A percentile compares a stretch with the other conserved stretches of the same genome.
Evolutionary conservation across 352 stramenopile species (phyloP).

Genomic region (Phytopythium delawarense): DNA sequence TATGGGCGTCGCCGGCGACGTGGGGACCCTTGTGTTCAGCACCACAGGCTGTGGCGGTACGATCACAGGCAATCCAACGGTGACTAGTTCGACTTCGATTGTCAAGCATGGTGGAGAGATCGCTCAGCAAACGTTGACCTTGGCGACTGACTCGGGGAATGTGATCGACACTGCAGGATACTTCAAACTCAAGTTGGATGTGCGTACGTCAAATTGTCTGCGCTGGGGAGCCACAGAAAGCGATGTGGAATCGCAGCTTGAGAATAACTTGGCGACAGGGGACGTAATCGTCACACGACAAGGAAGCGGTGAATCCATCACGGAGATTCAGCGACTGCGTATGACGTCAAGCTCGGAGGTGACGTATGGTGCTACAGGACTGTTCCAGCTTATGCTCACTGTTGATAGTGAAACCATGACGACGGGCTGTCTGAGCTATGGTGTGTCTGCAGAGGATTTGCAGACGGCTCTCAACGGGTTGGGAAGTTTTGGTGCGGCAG

Average conservation of each 20-base stretch:
- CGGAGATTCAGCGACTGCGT: conserved; percentile 63
- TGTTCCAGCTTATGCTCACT: conserved; percentile 67
- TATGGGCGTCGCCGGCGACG: conserved; percentile 73
- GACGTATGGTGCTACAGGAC: conserved; percentile 28
- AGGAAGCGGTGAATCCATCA: conserved; percentile 56
- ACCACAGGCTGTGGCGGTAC: conserved; percentile 19
- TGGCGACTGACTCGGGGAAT: conserved; percentile 80
- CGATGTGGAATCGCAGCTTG: conserved; percentile 43
- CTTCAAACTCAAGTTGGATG: conserved; percentile 38
- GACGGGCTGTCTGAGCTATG: conserved; percentile 70
- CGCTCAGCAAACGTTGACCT: conserved; percentile 70
- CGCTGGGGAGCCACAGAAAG: conserved; percentile 47
- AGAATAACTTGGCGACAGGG: conserved; percentile 28
- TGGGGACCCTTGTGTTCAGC: conserved; percentile 37
- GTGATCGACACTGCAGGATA: conserved; percentile 53
- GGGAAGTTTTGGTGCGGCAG: conserved; percentile 26
- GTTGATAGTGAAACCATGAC: conserved; percentile 44
- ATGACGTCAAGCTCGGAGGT: conserved; percentile 67
- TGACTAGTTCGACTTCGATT: conserved; percentile 25
- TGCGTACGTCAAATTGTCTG: conserved; percentile 33
- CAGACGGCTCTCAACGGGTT: conserved; percentile 62
- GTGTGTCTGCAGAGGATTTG: conserved; percentile 50
- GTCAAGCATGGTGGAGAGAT: conserved; percentile 74
- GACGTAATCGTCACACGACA: conserved; percentile 55
- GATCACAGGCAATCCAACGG: conserved; percentile 8